These are phyloP conservation scores for Leccinum ponderosum DNA, from an alignment of 1,284 basidiomycete species.

Conservation along the genomic window DNA sequence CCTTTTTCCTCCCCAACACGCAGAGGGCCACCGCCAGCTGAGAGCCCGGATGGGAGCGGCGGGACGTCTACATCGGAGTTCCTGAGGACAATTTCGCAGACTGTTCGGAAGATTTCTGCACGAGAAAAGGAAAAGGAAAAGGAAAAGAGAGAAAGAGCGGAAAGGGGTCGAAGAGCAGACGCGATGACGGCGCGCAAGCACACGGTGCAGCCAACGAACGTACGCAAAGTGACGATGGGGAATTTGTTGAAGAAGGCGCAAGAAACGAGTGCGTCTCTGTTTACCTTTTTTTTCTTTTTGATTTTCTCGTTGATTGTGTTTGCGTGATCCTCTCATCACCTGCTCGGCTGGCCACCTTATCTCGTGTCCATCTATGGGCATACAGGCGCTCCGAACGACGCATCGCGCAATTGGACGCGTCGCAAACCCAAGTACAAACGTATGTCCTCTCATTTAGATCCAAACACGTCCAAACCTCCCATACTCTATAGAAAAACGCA, in stretches of 20 bases:
- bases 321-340: background rate
- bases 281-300: background rate
- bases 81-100: constrained; percentile 18
- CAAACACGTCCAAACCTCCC: background rate
- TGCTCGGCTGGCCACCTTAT: background rate
- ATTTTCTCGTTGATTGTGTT: background rate
- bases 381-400: constrained; percentile 7
- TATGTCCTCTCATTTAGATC: constrained; percentile 10
- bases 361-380: too few species aligned
- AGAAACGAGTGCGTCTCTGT: constrained; percentile 14
- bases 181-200: constrained; percentile 23
- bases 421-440: constrained; percentile 16
- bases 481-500: constrained; percentile 20
- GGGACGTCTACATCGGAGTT: constrained; percentile 18
- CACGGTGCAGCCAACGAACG: constrained; percentile 7
- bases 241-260: constrained; percentile 21
- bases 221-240: constrained; percentile 11
- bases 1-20: background rate
- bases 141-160: background rate
- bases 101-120: constrained; percentile 4
- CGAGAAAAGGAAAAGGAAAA: constrained; percentile 5
- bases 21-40: background rate
- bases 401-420: constrained; percentile 18
- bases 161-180: background rate
- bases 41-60: constrained; percentile 7